Percentiles rank a stretch among this genome's conserved stretches.
phyloP scores from a whole-genome alignment of 2,329 filamentous ascomycete genomes.

The Pseudogymnoascus destructans region DNA sequence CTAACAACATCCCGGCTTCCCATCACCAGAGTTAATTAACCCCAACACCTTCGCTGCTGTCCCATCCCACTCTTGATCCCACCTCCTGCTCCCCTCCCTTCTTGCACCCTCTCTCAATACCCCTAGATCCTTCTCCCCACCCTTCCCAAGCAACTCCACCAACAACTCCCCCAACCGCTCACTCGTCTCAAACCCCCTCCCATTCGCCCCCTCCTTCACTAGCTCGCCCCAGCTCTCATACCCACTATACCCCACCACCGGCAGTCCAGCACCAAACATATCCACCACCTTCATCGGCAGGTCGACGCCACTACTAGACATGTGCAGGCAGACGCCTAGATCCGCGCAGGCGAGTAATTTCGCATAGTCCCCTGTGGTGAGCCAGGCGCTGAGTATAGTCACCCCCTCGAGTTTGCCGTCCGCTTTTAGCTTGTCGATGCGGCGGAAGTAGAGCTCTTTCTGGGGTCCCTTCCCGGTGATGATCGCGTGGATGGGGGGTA shows the following conservation, averaged over 20 bases:
- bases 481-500: conserved; percentile 61
- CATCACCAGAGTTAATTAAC: conserved; percentile 17
- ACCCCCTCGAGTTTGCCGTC: conserved; percentile 55
- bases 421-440: conserved; percentile 47
- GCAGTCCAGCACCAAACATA: conserved; percentile 92
- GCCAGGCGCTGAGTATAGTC: conserved; percentile 68
- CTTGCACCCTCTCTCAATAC: conserved; percentile 55
- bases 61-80: conserved; percentile 87
- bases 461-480: conserved; percentile 92
- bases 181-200: conserved; percentile 66
- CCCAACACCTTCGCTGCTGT: conserved; percentile 64
- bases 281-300: conserved; percentile 98
- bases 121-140: conserved; percentile 41
- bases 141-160: conserved; percentile 45
- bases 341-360: conserved; percentile 72
- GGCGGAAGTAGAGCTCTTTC: conserved; percentile 58
- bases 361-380: conserved; percentile 75
- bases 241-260: conserved; percentile 71
- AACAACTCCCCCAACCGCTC: conserved; percentile 52
- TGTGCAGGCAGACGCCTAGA: conserved; percentile 82
- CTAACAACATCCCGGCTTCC: not conserved
- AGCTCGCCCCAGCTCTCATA: conserved; percentile 87
- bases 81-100: conserved; percentile 61
- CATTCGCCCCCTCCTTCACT: conserved; percentile 78
- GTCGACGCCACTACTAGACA: conserved; percentile 86